Evolutionary conservation across 768 basidiomycete species (phyloP).

Genomic region (Russula ochroleuca): DNA sequence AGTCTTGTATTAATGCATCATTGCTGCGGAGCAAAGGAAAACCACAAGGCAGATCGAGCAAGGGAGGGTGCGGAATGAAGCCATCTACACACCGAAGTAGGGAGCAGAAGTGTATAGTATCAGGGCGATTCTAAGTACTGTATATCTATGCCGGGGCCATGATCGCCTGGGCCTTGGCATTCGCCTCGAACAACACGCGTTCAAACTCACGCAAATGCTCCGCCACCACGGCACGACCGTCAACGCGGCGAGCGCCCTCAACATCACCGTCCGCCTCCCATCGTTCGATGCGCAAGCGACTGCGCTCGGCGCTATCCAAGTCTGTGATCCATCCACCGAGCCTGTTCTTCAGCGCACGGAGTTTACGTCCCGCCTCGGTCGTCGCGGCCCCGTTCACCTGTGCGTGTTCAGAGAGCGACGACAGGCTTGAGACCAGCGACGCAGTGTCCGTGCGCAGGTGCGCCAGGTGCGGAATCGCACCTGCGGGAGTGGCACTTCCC

Average conservation of each 20-base stretch:
- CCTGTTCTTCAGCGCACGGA: constrained; percentile 81
- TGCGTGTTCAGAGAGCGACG: constrained; percentile 78
- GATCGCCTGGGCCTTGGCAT: constrained; percentile 71
- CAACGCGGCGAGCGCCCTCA: constrained; percentile 45
- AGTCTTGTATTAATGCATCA: constrained; percentile 17
- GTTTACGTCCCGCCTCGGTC: constrained; percentile 80
- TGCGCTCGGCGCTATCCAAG: constrained; percentile 82
- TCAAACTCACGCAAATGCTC: constrained; percentile 78
- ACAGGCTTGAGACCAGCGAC: constrained; percentile 69
- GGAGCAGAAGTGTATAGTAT: background rate
- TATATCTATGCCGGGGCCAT: constrained; percentile 57
- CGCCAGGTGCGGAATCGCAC: constrained; percentile 59
- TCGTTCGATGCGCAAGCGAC: constrained; percentile 66
- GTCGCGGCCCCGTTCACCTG: constrained; percentile 84
- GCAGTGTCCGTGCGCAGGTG: constrained; percentile 70
- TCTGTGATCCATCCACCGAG: constrained; percentile 75
- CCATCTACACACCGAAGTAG: background rate
- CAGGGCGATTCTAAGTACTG: background rate
- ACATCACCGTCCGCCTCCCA: constrained; percentile 69
- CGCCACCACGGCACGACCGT: constrained; percentile 68
- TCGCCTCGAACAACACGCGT: constrained; percentile 65
- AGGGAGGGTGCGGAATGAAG: background rate
- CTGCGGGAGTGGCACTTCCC: constrained; percentile 53
- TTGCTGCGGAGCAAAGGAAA: background rate
- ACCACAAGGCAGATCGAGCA: constrained; percentile 21